These are phyloP conservation scores for Cladophialophora bantiana DNA, from an alignment of 2,329 filamentous ascomycete species.

Conservation along the genomic window DNA sequence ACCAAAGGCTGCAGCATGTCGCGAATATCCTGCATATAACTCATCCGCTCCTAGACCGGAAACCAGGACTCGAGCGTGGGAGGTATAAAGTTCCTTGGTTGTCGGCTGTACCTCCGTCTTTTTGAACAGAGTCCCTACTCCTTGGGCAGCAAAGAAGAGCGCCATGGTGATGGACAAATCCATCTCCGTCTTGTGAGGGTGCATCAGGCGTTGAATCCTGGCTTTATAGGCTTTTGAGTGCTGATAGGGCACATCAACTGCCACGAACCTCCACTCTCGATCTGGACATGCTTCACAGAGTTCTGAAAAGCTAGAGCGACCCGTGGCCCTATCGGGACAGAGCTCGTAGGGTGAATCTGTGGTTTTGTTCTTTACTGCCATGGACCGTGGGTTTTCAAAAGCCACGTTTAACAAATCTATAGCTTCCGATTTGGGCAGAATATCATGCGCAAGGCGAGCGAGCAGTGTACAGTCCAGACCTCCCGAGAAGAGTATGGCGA, in stretches of 20 bases:
- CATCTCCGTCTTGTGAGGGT: slow-evolving; percentile 98
- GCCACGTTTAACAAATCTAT: slow-evolving; percentile 95
- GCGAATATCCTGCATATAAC: slow-evolving; percentile 89
- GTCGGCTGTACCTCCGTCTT: not conserved
- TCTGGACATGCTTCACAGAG: slow-evolving; percentile 71
- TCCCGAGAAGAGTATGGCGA: slow-evolving; percentile 90
- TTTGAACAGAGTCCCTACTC: slow-evolving; percentile 57
- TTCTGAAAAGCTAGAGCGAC: slow-evolving; percentile 79
- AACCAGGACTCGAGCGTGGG: slow-evolving; percentile 79
- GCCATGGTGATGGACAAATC: slow-evolving; percentile 93
- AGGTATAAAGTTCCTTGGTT: slow-evolving; percentile 60
- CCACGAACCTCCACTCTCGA: slow-evolving; percentile 81
- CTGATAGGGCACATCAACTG: slow-evolving; percentile 78
- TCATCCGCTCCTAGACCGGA: slow-evolving; percentile 96
- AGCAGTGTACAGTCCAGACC: slow-evolving; percentile 92
- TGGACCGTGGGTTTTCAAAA: slow-evolving; percentile 88
- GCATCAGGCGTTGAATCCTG: slow-evolving; percentile 77
- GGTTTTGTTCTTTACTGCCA: slow-evolving; percentile 57
- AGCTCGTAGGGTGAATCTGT: slow-evolving; percentile 70
- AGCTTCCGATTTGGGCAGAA: slow-evolving; percentile 70
- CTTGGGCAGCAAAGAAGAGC: slow-evolving; percentile 92
- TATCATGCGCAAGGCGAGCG: slow-evolving; percentile 78
- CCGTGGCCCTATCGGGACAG: slow-evolving; percentile 90
- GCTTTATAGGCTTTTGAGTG: slow-evolving; percentile 74
- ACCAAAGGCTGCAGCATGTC: slow-evolving; percentile 79